Evolutionary conservation across 2,329 filamentous ascomycete genomes (phyloP).

Genomic region (Monosporascus sp.): DNA sequence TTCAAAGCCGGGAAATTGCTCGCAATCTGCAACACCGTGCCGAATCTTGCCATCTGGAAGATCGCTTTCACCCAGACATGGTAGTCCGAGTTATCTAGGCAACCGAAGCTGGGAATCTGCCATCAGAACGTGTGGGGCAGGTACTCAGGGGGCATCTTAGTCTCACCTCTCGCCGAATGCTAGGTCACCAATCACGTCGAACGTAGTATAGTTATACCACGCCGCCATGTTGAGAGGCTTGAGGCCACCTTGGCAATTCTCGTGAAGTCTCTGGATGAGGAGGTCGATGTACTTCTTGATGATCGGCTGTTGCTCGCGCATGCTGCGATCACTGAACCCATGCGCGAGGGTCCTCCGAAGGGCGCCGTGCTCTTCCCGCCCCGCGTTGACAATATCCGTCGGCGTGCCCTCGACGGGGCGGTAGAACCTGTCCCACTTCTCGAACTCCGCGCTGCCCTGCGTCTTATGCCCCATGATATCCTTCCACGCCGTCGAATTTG

Average conservation of each 20-base stretch:
- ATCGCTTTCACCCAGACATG: slow-evolving; percentile 13
- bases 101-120: slow-evolving; percentile 6
- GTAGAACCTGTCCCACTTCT: slow-evolving; percentile 22
- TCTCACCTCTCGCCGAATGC: slow-evolving; percentile 7
- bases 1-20: background rate
- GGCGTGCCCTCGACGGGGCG: slow-evolving; percentile 14
- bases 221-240: slow-evolving; percentile 5
- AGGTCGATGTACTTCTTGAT: slow-evolving; percentile 14
- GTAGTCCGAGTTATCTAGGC: slow-evolving; percentile 6
- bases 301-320: slow-evolving; percentile 15
- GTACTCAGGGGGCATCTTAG: background rate
- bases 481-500: slow-evolving; percentile 27
- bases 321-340: slow-evolving; percentile 14
- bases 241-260: background rate
- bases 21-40: background rate
- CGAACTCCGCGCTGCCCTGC: slow-evolving; percentile 15
- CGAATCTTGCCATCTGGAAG: slow-evolving; percentile 1
- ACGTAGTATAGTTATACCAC: slow-evolving; percentile 15
- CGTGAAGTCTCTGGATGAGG: slow-evolving; percentile 9
- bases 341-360: slow-evolving; percentile 19
- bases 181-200: slow-evolving; percentile 17
- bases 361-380: slow-evolving; percentile 22
- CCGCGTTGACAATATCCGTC: slow-evolving; percentile 23
- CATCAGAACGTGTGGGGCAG: background rate
- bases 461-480: slow-evolving; percentile 21